Base-by-base conservation (phyloP, 2,329 filamentous ascomycete genomes). In the Mariannaea sp. region DNA sequence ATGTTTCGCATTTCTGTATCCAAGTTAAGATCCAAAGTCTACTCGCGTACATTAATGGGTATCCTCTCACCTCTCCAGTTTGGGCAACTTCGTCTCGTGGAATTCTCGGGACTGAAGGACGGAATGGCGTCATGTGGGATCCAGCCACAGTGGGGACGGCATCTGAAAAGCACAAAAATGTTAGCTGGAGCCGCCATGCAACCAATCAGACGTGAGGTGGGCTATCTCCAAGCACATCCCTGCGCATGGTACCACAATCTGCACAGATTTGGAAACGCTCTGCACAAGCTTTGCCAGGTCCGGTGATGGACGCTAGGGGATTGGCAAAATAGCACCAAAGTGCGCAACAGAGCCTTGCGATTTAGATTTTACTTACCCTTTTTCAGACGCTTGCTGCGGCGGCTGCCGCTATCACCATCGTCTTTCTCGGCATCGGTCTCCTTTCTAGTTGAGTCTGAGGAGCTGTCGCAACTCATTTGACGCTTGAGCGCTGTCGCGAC, bases 41-140 rank as follows among this genome's bases (percentile, higher is more conserved):
- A 6, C 3, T 20, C 30, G 14, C 55, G 67, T 58, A 65, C 75
- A n/a, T n/a, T n/a, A 70, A 12, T 24, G 2, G 30, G 26, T 22
- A n/a, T 13, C 13, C 3, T 35, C 64, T 58, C 40, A 66, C 66
- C 70, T 83, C 80, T 45, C 75, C 76, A 7, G 75, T 66, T n/a
- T 68, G 62, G 8, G 70, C 63, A 19, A 71, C 59, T 51, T 85
- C 81, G 51, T 84, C 83, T 49, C 82, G 77, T 16, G 80, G 79
- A 54, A 86, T 78, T 58, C 84, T 82, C 14, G 87, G 90, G 13
- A 87, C 86, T 20, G 89, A 87, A 51, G 93, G 90, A 47, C 93
- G 89, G 68, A 96, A 92, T 66, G 93, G 84, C 56, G 90, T 94
- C 92, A 97, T 97, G 74, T 97, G 92, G 46, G 93, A 97, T 49